Percentiles rank a stretch among this genome's conserved stretches.
phyloP scores from a whole-genome alignment of 495 filamentous ascomycete species.

The Cladorrhinum samala region DNA sequence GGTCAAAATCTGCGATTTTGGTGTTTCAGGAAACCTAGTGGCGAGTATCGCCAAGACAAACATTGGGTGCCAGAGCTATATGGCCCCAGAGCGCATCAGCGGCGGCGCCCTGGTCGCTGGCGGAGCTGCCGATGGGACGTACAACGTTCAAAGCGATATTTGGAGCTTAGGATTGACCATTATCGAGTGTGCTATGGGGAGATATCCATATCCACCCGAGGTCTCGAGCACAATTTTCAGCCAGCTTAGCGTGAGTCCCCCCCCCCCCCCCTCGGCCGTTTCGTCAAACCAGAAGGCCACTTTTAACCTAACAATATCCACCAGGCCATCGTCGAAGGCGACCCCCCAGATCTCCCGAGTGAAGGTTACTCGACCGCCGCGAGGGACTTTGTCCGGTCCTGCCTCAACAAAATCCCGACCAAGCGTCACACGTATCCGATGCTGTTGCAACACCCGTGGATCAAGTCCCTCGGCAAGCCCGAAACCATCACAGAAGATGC shows the following conservation, averaged over 20 bases:
- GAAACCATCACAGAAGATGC: slow-evolving; percentile 71
- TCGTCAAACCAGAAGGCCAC: too few relatives aligned
- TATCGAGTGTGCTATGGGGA: slow-evolving; percentile 93
- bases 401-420: slow-evolving; percentile 87
- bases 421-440: slow-evolving; percentile 86
- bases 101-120: slow-evolving; percentile 72
- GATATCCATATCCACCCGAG: slow-evolving; percentile 96
- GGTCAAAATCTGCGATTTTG: slow-evolving; percentile 98
- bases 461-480: slow-evolving; percentile 74
- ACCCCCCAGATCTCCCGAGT: slow-evolving; percentile 76
- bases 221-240: slow-evolving; percentile 99
- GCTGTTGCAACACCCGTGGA: slow-evolving; percentile 84
- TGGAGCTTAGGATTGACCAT: slow-evolving; percentile 94
- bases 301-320: too few relatives aligned
- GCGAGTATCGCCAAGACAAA: slow-evolving; percentile 98
- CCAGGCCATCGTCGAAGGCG: slow-evolving; percentile 95
- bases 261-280: too few relatives aligned
- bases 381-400: slow-evolving; percentile 79
- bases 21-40: slow-evolving; percentile 93
- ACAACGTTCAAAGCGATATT: slow-evolving; percentile 96
- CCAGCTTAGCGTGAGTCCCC: slow-evolving; percentile 85
- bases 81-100: slow-evolving; percentile 94
- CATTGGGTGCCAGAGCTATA: slow-evolving; percentile 98
- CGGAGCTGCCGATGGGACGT: slow-evolving; percentile 69
- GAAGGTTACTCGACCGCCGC: slow-evolving; percentile 73